Conservation (phyloP, 2,329 filamentous ascomycete genomes). For the Diaporthe vexans region DNA sequence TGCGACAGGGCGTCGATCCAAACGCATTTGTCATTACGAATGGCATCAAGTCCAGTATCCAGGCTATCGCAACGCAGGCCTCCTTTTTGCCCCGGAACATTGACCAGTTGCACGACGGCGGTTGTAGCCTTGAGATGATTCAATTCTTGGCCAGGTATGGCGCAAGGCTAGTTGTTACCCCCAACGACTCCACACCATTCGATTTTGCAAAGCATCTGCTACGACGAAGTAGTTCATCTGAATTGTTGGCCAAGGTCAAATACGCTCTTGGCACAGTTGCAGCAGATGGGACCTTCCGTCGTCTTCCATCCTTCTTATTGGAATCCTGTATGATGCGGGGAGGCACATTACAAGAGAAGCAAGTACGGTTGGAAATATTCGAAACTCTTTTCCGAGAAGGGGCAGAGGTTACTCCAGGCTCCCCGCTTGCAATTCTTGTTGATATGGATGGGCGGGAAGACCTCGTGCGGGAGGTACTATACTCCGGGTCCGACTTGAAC, state of each 20-base stretch:
- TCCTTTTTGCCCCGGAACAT: too few species aligned
- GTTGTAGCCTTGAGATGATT: constrained; percentile 3
- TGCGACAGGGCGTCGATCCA: not conserved
- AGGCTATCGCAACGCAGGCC: not conserved
- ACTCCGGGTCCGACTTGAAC: not conserved
- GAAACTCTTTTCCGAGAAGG: not conserved
- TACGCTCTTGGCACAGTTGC: not conserved
- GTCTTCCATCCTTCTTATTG: not conserved
- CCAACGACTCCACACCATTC: not conserved
- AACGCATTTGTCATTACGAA: not conserved
- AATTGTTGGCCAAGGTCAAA: not conserved
- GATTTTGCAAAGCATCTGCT: not conserved
- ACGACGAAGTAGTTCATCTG: not conserved
- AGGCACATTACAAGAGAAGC: too few species aligned
- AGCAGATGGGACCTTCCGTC: too few species aligned
- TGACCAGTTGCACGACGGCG: too few species aligned
- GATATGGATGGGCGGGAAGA: not conserved
- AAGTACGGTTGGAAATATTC: not conserved
- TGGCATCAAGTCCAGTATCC: not conserved
- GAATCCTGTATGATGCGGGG: too few species aligned
- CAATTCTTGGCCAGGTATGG: not conserved
- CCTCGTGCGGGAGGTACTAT: not conserved
- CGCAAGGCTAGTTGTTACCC: not conserved
- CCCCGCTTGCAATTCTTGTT: not conserved
- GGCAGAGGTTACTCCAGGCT: not conserved